Base-by-base conservation (phyloP, 2,329 filamentous ascomycete species). In the Clarireedia homoeocarpa region DNA sequence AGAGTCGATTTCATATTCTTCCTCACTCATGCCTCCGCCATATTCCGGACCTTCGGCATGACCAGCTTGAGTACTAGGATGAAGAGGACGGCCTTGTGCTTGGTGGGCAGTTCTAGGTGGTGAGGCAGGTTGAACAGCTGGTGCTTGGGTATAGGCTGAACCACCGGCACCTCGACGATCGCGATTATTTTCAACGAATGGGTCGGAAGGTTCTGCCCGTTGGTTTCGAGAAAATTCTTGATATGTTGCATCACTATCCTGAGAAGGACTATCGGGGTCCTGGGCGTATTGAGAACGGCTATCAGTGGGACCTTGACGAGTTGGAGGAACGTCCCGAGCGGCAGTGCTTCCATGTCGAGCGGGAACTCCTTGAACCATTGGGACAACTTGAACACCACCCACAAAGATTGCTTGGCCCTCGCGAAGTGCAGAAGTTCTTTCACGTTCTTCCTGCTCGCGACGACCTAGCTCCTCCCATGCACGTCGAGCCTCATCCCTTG, bases 401-500 rank as follows among this genome's bases (percentile, higher is more conserved):
- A 99, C 88, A 49, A 95, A 78, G 1, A 91, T 96, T 14, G 92
- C 89, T 58, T 91, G 84, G 6, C 94, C 94, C 60, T 88, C 87
- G 65, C 94, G 85, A 24, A 99, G 76, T n/a, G 89, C 91, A 27
- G 83, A 79, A 1, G 89, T 94, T 47, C 89, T 82, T 61, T 96
- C 91, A 5, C 92, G 84, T 71, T 96, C 92, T 71, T 95, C 89
- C 68, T 96, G 90, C 71, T 97, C 94, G 51, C 91, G 84, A 51
- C 92, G 82, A 24, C 94, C 94, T 1, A 99, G 82, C 71, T 97
- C 94, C 73, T 99, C 94, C 94, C 94, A 99, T 1, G 94, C 94
- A 56, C 94, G 83, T 38, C 92, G 84, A 7, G 94, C 92, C 72
- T 99, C 94, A 64, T 96, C 92, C 68, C 96, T 96, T 40, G 91